Conservation (phyloP, 129 eudicot genomes). For the Pittosporum tobira region DNA sequence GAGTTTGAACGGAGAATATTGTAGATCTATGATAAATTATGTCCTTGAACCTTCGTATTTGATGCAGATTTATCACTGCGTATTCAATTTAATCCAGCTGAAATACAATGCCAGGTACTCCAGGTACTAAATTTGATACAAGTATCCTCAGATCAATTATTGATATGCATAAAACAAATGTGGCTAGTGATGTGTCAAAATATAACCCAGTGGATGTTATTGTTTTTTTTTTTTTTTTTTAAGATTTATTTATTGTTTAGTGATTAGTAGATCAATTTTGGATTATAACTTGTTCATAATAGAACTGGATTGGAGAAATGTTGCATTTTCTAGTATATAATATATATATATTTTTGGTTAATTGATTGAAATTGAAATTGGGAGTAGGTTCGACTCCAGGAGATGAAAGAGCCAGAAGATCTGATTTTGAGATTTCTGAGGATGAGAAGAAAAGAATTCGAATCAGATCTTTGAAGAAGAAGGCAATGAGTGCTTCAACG, state of each 20-base stretch:
- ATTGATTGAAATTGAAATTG: conserved; percentile 5
- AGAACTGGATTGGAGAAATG: neutral
- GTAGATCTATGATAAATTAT: neutral
- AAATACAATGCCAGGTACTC: conserved; percentile 47
- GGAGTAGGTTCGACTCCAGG: conserved; percentile 29
- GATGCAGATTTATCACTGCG: conserved; percentile 23
- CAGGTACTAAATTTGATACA: neutral
- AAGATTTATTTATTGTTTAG: too few relatives aligned
- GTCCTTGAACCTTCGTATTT: neutral
- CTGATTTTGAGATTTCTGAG: conserved; percentile 48
- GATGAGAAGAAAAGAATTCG: conserved; percentile 57
- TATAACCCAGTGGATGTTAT: neutral
- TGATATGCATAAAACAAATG: too few relatives aligned
- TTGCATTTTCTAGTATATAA: neutral
- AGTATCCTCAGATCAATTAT: neutral
- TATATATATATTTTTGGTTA: neutral
- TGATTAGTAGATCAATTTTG: too few relatives aligned
- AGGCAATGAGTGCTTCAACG: conserved; percentile 44
- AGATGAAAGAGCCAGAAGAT: conserved; percentile 40
- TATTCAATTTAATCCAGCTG: conserved; percentile 2
- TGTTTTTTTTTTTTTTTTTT: too few relatives aligned
- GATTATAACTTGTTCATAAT: neutral
- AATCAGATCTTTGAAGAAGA: conserved; percentile 69
- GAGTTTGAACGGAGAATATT: neutral
- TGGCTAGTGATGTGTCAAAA: neutral